Evolutionary conservation across 768 basidiomycete genomes (phyloP).

Genomic region (Russula lepida): DNA sequence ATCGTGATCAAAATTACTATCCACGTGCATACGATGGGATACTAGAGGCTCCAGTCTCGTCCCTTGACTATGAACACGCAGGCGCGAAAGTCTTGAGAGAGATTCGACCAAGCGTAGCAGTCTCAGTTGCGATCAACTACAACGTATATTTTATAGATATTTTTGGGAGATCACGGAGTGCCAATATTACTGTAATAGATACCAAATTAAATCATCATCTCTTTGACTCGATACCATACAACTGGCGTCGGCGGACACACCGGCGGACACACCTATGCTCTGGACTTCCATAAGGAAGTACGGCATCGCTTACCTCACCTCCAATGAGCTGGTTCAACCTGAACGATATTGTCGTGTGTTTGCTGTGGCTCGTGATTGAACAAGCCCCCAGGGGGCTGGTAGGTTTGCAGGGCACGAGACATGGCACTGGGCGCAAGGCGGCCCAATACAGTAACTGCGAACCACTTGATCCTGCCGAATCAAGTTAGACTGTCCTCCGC

Average conservation of each 20-base stretch:
- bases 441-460: neutral
- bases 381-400: neutral
- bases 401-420: neutral
- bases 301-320: neutral
- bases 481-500: neutral
- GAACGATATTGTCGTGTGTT: neutral
- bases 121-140: neutral
- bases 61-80: neutral
- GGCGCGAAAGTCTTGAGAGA: neutral
- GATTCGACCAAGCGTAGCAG: neutral
- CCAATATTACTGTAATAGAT: no score
- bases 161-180: no score
- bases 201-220: neutral
- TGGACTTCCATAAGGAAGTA: neutral
- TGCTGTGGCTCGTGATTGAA: neutral
- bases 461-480: neutral
- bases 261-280: no score
- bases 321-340: neutral
- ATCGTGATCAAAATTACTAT: neutral
- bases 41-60: neutral
- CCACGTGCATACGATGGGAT: neutral
- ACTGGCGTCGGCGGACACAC: no score
- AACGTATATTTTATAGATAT: no score
- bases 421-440: neutral
- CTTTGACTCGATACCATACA: neutral